These are phyloP conservation scores for Ochetophila trinervis DNA, from an alignment of 306 rosid genomes.

Conservation along the genomic window DNA sequence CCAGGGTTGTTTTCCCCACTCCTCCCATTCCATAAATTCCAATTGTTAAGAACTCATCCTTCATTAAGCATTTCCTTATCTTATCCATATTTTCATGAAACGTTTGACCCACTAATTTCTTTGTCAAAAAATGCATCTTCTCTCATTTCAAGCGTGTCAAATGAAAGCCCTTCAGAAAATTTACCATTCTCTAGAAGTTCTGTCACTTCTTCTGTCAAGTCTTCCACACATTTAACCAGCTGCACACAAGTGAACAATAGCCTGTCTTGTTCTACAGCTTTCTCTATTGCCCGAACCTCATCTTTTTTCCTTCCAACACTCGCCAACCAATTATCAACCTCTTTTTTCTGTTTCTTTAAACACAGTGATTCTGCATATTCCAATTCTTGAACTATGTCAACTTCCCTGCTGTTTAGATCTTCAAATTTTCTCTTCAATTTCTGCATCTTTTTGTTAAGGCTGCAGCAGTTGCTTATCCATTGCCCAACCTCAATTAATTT, in stretches of 20 bases:
- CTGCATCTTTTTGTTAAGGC: conserved; percentile 15
- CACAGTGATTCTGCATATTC: conserved; percentile 23
- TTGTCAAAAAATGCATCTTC: conserved; percentile 28
- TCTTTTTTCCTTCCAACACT: conserved; percentile 19
- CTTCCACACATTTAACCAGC: conserved; percentile 13
- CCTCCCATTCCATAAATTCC: conserved; percentile 38
- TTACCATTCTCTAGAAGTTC: conserved; percentile 26
- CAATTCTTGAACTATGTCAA: conserved; percentile 24
- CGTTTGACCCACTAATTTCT: conserved; percentile 22
- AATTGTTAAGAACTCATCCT: conserved; percentile 7
- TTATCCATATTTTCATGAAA: conserved; percentile 10
- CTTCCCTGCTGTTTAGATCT: conserved; percentile 28
- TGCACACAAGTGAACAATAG: conserved; percentile 6
- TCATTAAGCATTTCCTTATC: conserved; percentile 4
- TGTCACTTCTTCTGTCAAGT: conserved; percentile 20
- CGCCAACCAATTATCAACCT: conserved; percentile 27
- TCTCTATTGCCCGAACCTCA: conserved; percentile 21
- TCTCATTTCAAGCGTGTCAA: conserved; percentile 17
- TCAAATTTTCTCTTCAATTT: conserved; percentile 26
- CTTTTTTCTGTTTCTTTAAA: conserved; percentile 21
- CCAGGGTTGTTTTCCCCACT: conserved; percentile 37
- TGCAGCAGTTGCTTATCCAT: conserved; percentile 2
- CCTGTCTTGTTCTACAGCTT: conserved; percentile 9
- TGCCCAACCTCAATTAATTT: conserved; percentile 6
- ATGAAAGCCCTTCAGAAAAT: conserved; percentile 23